These are phyloP conservation scores for Trametes meyenii DNA, from an alignment of 768 basidiomycete species.

Conservation along the genomic window DNA sequence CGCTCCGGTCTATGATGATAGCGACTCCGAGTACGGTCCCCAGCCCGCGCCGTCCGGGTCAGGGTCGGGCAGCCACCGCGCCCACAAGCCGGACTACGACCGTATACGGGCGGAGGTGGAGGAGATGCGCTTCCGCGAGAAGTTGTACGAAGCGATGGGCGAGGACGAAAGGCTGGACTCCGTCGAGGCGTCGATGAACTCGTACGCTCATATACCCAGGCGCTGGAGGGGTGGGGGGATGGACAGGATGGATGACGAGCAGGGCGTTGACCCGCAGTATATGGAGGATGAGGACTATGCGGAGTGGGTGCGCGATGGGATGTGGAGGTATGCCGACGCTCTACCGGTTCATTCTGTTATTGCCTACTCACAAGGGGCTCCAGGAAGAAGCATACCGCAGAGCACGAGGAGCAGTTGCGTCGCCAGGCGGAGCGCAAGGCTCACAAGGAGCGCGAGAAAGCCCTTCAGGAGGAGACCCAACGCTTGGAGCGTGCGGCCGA, in stretches of 20 bases:
- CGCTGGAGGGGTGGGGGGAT: slow-evolving; percentile 55
- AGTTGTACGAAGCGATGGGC: slow-evolving; percentile 69
- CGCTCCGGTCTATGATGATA: slow-evolving; percentile 16
- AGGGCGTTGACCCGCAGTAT: slow-evolving; percentile 42
- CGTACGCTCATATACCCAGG: slow-evolving; percentile 71
- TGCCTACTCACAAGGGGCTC: background rate
- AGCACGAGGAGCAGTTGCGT: slow-evolving; percentile 63
- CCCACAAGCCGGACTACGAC: slow-evolving; percentile 48
- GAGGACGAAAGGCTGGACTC: slow-evolving; percentile 73
- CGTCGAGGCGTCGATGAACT: slow-evolving; percentile 64
- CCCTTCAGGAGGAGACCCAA: slow-evolving; percentile 53
- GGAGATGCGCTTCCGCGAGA: slow-evolving; percentile 69
- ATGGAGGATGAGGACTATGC: slow-evolving; percentile 91
- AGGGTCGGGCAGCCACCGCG: slow-evolving; percentile 20
- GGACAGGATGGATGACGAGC: slow-evolving; percentile 48
- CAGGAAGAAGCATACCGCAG: slow-evolving; percentile 70
- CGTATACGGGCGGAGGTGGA: slow-evolving; percentile 57
- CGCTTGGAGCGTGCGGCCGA: slow-evolving; percentile 54
- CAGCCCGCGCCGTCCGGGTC: slow-evolving; percentile 30
- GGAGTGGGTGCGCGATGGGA: slow-evolving; percentile 83
- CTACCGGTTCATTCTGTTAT: background rate
- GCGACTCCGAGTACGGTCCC: slow-evolving; percentile 34
- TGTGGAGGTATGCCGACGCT: slow-evolving; percentile 66
- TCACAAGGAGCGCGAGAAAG: slow-evolving; percentile 55
- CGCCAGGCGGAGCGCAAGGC: slow-evolving; percentile 56